A percentile compares a stretch with the other conserved stretches of the same genome.
phyloP scores from a whole-genome alignment of 805 yeast genomes.

The Torulaspora gathmanii region DNA sequence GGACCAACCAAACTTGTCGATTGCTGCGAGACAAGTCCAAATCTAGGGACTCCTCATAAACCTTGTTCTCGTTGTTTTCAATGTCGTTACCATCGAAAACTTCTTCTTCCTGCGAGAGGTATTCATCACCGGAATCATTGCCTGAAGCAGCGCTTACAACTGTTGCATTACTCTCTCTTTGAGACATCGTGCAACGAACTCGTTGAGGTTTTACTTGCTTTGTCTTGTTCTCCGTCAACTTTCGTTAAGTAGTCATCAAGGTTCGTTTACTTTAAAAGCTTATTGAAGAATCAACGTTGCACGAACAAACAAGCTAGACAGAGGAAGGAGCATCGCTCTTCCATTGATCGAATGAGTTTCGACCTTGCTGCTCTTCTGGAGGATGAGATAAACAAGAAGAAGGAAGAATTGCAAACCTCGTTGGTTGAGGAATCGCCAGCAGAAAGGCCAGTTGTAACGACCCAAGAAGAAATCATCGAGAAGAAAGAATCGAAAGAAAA shows the following conservation, averaged over 20 bases:
- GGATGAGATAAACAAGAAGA: conserved; percentile 47
- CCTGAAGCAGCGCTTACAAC: conserved; percentile 2
- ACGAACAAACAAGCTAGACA: background rate
- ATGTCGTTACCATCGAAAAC: conserved; percentile 44
- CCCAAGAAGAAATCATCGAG: background rate
- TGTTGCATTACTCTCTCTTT: conserved; percentile 4
- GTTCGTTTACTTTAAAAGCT: background rate
- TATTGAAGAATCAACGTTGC: background rate
- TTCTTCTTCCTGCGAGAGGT: conserved; percentile 41
- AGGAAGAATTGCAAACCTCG: conserved; percentile 16
- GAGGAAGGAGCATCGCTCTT: background rate
- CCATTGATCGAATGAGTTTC: conserved; percentile 42
- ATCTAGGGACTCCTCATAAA: conserved; percentile 66
- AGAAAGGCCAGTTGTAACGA: conserved; percentile 1
- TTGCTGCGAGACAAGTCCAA: conserved; percentile 58
- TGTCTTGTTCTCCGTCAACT: background rate
- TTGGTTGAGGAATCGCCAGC: background rate
- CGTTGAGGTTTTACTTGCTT: background rate
- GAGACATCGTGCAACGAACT: conserved; percentile 4
- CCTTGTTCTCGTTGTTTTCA: conserved; percentile 36
- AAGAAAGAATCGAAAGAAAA: background rate
- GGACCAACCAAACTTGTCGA: conserved; percentile 86
- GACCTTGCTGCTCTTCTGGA: conserved; percentile 44
- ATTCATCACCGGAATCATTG: conserved; percentile 37
- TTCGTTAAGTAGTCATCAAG: background rate